Base-by-base conservation (phyloP, 192 early-diverging fungal species). In the Glomus cerebriforme region DNA sequence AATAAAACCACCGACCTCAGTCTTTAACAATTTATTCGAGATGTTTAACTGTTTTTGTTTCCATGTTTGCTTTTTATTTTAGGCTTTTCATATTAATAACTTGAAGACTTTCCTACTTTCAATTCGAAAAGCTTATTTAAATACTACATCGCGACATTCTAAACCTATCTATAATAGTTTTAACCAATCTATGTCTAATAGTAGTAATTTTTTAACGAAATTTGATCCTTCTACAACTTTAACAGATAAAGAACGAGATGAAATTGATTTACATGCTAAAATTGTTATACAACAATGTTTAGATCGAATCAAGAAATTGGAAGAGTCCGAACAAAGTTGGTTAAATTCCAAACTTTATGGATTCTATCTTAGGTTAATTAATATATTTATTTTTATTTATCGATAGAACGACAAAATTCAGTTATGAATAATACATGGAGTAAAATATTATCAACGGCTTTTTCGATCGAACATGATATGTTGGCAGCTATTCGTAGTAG, bases 401-500 rank as follows among this genome's bases (percentile, higher is more conserved):
- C n/a, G n/a, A n/a, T 34, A 75, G 74, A 24, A 26, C 58, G 74
- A 39, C 74, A 75, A 47, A 75, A 63, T 64, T 45, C 74, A 39
- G 35, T 63, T 63, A 26, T 34, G 31, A 63, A 75, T 75, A 75
- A 63, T 75, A 37, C 74, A 26, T 64, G 58, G 74, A 45, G n/a
- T 24, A 75, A 63, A 29, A 7, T 75, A 22, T 63, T 75, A 63
- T 47, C 31, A 29, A 37, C 31, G 7, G 31, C 34, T 7, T 47
- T 34, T 24, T 43, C 24, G 9, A 78, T 78, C 32, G 59, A 81
- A 37, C 86, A 88, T 49, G 92, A 92, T 72, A 78, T 86, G 3
- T 43, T 91, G 47, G 90, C 91, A 22, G 90, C 91, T 34, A 89
- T 92, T 75, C 90, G 90, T 26, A 90, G 91, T 75, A 90, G 91